phyloP scores from a whole-genome alignment of 139 green algal genomes.

The Prasinococcaceae sp. region DNA sequence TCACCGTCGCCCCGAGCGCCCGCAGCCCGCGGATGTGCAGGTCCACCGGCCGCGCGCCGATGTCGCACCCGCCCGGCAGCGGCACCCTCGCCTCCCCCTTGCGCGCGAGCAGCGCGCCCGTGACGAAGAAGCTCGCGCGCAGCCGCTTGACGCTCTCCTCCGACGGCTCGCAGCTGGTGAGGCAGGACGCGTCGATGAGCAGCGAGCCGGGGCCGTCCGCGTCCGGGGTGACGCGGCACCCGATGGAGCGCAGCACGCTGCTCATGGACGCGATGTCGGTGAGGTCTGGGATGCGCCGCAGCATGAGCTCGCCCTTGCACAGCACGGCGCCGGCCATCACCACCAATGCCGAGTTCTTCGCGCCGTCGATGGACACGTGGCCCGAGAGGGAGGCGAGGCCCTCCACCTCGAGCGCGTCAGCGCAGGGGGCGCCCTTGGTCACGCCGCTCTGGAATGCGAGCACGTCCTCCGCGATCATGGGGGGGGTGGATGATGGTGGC shows the following conservation, averaged over 20 bases:
- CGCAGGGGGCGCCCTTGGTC: too few relatives aligned
- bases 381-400: constrained; percentile 13
- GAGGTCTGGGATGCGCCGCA: constrained; percentile 26
- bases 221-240: constrained; percentile 14
- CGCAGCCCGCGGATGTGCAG: constrained; percentile 30
- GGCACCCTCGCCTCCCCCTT: constrained; percentile 28
- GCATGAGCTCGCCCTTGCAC: constrained; percentile 6
- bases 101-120: constrained; percentile 29
- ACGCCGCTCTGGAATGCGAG: too few relatives aligned
- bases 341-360: constrained; percentile 36
- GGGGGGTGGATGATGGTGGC: too few relatives aligned
- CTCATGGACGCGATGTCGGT: constrained; percentile 28
- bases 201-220: constrained; percentile 18
- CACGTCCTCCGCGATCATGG: too few relatives aligned
- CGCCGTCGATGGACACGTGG: constrained; percentile 30
- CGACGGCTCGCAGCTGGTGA: constrained; percentile 19
- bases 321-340: constrained; percentile 29
- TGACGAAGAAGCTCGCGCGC: constrained; percentile 35
- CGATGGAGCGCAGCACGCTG: constrained; percentile 26
- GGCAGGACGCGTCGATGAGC: constrained; percentile 16
- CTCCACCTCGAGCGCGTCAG: constrained; percentile 24
- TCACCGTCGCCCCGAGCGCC: constrained; percentile 27
- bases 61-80: constrained; percentile 39
- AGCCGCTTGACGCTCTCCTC: constrained; percentile 24
- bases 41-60: constrained; percentile 36